Conservation (phyloP, 805 yeast species). For the Candida nitratophila region DNA sequence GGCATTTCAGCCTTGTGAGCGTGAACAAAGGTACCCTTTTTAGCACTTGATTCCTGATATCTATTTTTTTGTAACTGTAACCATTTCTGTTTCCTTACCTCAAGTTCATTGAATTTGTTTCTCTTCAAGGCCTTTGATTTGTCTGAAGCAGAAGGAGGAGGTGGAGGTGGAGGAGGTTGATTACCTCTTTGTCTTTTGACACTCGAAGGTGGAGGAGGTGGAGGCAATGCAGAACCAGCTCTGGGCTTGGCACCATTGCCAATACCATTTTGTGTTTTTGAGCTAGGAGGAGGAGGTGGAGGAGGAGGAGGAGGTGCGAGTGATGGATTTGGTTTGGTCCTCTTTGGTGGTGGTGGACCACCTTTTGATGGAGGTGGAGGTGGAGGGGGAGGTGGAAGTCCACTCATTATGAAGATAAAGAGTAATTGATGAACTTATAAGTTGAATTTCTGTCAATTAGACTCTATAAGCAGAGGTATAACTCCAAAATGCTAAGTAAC, state of each 20-base stretch:
- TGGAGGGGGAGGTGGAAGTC: constrained; percentile 1
- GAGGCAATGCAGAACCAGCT: not conserved
- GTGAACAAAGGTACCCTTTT: constrained; percentile 41
- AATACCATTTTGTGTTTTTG: not conserved
- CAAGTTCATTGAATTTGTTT: constrained; percentile 21
- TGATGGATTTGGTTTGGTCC: constrained; percentile 4
- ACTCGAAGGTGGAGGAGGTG: constrained; percentile 31
- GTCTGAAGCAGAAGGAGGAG: constrained; percentile 23
- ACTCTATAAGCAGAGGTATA: no score
- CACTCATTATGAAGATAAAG: not conserved
- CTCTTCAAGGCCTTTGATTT: constrained; percentile 14
- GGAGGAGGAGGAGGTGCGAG: constrained; percentile 12
- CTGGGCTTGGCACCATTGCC: not conserved
- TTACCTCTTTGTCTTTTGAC: constrained; percentile 2
- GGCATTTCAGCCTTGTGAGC: constrained; percentile 79
- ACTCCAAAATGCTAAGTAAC: no score
- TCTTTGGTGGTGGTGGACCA: constrained; percentile 15
- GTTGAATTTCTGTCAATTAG: no score
- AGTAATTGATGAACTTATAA: no score
- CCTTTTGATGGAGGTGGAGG: constrained; percentile 6
- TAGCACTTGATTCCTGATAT: constrained; percentile 31
- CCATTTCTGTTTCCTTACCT: constrained; percentile 51
- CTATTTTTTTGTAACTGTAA: constrained; percentile 52
- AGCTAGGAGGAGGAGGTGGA: constrained; percentile 6
- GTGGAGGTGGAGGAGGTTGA: constrained; percentile 22